Conservation (phyloP, 306 rosid species). For the Quercus mongolica region DNA sequence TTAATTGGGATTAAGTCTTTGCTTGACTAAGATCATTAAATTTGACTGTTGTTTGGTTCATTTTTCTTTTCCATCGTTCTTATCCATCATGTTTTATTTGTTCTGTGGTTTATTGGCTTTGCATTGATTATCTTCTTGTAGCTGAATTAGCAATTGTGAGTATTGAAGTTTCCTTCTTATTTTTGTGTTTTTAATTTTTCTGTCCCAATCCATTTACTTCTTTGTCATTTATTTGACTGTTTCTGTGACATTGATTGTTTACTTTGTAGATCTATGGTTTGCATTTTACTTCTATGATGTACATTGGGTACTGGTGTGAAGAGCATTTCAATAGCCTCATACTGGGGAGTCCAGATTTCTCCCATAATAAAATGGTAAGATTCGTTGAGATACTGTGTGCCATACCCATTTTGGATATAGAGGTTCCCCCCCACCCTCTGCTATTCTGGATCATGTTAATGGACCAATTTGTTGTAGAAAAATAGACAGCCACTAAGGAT, state of each 20-base stretch:
- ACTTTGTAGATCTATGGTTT: constrained; percentile 38
- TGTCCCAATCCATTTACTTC: background rate
- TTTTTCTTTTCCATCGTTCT: constrained; percentile 9
- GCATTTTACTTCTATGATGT: constrained; percentile 77
- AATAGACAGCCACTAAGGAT: too few relatives aligned
- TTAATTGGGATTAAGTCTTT: background rate
- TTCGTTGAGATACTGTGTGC: too few relatives aligned
- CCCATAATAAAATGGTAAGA: constrained; percentile 24
- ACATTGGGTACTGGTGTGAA: constrained; percentile 92
- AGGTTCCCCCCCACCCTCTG: too few relatives aligned
- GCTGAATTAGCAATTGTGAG: constrained; percentile 86
- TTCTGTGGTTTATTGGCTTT: constrained; percentile 86
- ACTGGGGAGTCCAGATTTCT: constrained; percentile 77
- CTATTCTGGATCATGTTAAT: too few relatives aligned
- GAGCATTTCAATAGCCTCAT: constrained; percentile 68
- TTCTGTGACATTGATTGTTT: constrained; percentile 16
- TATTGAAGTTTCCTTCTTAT: background rate
- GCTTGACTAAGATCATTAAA: background rate
- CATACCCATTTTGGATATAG: too few relatives aligned
- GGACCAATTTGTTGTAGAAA: too few relatives aligned
- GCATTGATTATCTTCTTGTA: constrained; percentile 71
- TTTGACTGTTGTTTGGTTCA: background rate
- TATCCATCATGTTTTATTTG: constrained; percentile 19
- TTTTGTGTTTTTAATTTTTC: too few relatives aligned
- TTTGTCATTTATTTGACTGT: constrained; percentile 6